Percentiles rank a stretch among this genome's conserved stretches.
phyloP scores from a whole-genome alignment of 1,284 basidiomycete species.

The Ustilago tritici region DNA sequence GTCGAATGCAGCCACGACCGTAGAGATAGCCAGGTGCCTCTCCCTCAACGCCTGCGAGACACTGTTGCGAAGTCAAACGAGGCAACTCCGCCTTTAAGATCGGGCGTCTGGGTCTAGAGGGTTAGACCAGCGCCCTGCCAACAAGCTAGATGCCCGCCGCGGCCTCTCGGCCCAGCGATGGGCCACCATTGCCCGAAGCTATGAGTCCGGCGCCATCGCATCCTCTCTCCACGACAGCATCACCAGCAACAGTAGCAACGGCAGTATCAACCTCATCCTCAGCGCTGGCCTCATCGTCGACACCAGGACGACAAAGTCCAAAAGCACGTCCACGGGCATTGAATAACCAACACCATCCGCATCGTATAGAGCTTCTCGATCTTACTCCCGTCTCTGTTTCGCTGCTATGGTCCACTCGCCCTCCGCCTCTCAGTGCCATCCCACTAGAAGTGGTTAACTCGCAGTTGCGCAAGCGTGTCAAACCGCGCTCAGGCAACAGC shows the following conservation, averaged over 20 bases:
- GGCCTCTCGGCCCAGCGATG: conserved; percentile 49
- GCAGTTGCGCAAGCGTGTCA: conserved; percentile 42
- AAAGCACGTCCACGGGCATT: conserved; percentile 32
- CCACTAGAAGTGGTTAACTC: conserved; percentile 46
- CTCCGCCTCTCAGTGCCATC: conserved; percentile 59
- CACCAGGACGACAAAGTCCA: conserved; percentile 16
- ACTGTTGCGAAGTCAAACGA: neutral
- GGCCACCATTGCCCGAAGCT: conserved; percentile 30
- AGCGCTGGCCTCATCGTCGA: conserved; percentile 8
- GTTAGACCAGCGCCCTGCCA: conserved; percentile 7
- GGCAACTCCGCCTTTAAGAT: neutral
- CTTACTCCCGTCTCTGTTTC: conserved; percentile 62
- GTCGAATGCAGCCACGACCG: neutral
- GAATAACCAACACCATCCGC: conserved; percentile 54
- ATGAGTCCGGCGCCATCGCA: conserved; percentile 3
- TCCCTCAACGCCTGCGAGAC: neutral
- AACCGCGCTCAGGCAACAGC: conserved; percentile 13
- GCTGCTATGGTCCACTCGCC: conserved; percentile 59
- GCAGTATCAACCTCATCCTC: conserved; percentile 19
- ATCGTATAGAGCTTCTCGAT: conserved; percentile 61
- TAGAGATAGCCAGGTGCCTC: neutral
- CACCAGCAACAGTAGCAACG: conserved; percentile 19
- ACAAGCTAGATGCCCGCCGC: conserved; percentile 37
- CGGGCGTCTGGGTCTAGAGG: neutral
- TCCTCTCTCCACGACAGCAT: conserved; percentile 1